phyloP scores from a whole-genome alignment of 352 stramenopile species.

The Globisporangium paddicum region DNA sequence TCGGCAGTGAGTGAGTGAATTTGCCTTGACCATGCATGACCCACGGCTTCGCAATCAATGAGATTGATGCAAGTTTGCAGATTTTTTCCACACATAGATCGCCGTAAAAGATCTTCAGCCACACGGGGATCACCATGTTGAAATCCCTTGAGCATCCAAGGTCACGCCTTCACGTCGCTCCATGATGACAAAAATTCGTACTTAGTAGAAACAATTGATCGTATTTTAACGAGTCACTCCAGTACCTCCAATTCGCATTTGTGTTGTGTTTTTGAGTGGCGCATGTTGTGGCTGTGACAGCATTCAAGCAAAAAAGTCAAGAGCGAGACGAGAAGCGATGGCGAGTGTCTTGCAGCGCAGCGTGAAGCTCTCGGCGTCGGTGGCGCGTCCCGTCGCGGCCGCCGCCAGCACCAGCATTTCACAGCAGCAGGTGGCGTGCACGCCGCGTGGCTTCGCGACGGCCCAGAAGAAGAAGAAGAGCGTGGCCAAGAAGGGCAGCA shows the following conservation, averaged over 20 bases:
- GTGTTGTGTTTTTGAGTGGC: slow-evolving; percentile 2
- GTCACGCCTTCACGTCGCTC: too few relatives aligned
- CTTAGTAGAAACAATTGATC: neutral
- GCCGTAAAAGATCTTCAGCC: too few relatives aligned
- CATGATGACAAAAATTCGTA: neutral
- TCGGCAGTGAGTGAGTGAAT: neutral
- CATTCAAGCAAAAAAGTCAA: neutral
- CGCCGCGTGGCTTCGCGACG: slow-evolving; percentile 12
- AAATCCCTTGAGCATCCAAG: too few relatives aligned
- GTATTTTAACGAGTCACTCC: neutral
- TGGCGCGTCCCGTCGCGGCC: neutral
- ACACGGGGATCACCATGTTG: too few relatives aligned
- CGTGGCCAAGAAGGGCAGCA: slow-evolving; percentile 11
- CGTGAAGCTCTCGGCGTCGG: slow-evolving; percentile 4
- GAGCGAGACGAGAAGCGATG: neutral
- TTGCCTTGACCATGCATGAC: too few relatives aligned
- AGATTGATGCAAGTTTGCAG: neutral
- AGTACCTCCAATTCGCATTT: neutral
- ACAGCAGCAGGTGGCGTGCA: slow-evolving; percentile 1
- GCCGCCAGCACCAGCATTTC: neutral
- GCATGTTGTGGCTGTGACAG: neutral
- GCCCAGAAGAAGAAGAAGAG: slow-evolving; percentile 12
- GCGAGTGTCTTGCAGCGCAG: slow-evolving; percentile 12
- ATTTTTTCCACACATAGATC: too few relatives aligned
- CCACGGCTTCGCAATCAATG: neutral